A percentile compares a stretch with the other conserved stretches of the same genome.
These are phyloP conservation scores for Phytophthora megakarya DNA, from an alignment of 352 stramenopile genomes.

Conservation along the genomic window DNA sequence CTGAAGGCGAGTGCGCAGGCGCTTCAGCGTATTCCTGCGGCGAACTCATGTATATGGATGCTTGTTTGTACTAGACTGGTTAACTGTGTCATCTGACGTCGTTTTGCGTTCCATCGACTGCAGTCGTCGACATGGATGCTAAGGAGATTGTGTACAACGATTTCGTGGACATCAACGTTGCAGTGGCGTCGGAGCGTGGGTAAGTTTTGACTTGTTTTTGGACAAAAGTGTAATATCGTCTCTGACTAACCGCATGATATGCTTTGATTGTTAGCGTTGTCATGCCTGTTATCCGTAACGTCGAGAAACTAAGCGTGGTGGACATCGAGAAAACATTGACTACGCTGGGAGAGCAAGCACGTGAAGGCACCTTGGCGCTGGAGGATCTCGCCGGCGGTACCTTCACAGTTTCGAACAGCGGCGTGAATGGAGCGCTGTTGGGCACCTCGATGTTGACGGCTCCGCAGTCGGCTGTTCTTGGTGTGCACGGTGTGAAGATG, in stretches of 20 bases:
- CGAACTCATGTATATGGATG: slow-evolving; percentile 86
- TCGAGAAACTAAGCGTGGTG: slow-evolving; percentile 95
- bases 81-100: slow-evolving; percentile 5
- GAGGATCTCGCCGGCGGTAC: slow-evolving; percentile 97
- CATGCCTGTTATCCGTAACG: slow-evolving; percentile 98
- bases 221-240: neutral
- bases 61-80: neutral
- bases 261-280: slow-evolving; percentile 85
- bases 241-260: no score
- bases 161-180: slow-evolving; percentile 98
- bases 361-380: slow-evolving; percentile 65
- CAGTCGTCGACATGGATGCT: slow-evolving; percentile 96
- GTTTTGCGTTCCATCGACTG: slow-evolving; percentile 1
- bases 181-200: slow-evolving; percentile 94
- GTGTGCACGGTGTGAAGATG: slow-evolving; percentile 99
- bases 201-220: slow-evolving; percentile 31
- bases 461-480: slow-evolving; percentile 97
- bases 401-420: slow-evolving; percentile 99
- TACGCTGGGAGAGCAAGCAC: slow-evolving; percentile 82
- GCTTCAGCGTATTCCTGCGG: slow-evolving; percentile 92
- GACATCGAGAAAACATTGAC: slow-evolving; percentile 97
- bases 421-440: slow-evolving; percentile 97
- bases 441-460: slow-evolving; percentile 99
- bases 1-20: slow-evolving; percentile 95
- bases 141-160: slow-evolving; percentile 99